Evolutionary conservation across 2,329 filamentous ascomycete genomes (phyloP).

Genomic region (Xylariales sp.): DNA sequence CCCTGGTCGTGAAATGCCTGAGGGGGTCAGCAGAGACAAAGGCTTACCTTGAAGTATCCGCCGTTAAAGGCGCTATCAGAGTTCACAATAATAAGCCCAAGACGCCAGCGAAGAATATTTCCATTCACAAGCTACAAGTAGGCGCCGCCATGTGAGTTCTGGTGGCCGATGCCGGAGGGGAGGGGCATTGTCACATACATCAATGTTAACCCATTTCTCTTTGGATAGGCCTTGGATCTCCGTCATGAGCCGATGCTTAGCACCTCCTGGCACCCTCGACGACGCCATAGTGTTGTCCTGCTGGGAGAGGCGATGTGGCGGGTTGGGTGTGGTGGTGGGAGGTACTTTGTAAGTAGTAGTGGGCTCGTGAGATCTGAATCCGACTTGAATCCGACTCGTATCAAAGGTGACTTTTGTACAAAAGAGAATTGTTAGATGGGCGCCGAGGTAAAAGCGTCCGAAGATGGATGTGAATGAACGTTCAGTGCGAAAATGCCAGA

Average conservation of each 20-base stretch:
- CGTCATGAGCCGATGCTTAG: conserved; percentile 87
- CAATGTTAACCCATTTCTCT: conserved; percentile 94
- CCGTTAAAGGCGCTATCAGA: conserved; percentile 91
- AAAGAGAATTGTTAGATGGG: not conserved
- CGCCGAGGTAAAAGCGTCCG: conserved; percentile 5
- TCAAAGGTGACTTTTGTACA: not conserved
- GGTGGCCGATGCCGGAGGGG: conserved; percentile 23
- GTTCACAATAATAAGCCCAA: conserved; percentile 93
- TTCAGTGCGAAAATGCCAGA: conserved; percentile 1
- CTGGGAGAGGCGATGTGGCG: conserved; percentile 8
- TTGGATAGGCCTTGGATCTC: conserved; percentile 85
- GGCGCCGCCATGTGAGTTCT: conserved; percentile 11
- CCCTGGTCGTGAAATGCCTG: not conserved
- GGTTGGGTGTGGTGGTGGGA: conserved; percentile 6
- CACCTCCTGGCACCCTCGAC: conserved; percentile 53
- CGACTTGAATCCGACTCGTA: not conserved
- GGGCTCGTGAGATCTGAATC: not conserved
- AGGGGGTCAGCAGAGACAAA: not conserved
- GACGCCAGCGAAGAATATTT: conserved; percentile 88
- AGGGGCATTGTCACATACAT: conserved; percentile 63
- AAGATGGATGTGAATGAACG: conserved; percentile 6
- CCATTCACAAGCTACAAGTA: conserved; percentile 73
- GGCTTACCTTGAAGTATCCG: conserved; percentile 81
- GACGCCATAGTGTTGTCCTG: conserved; percentile 44
- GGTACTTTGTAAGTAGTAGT: not conserved